Base-by-base conservation (phyloP, 768 basidiomycete species). In the Termitomyces titanicus region DNA sequence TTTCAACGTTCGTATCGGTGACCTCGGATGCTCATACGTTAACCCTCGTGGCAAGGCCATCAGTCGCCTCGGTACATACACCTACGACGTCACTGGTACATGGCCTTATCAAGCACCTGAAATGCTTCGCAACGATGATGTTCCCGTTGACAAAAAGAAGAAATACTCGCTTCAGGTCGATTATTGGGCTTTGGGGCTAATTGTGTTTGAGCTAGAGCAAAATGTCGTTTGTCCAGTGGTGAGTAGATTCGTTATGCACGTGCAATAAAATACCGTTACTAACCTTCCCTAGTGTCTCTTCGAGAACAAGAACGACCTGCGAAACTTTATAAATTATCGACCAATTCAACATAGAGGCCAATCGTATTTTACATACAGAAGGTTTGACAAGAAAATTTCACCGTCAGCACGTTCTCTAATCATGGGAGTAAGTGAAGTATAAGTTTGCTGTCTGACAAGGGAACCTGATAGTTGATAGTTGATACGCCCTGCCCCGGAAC, bases 171-270 rank as follows among this genome's bases (percentile, higher is more conserved):
- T 56, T 0, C 60, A 63, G 1, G 68, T 75, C 12, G 74, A 79
- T 50, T 78, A 74, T 64, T 79, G 76, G 76, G 67, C 66, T 0
- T 60, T 76, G 10, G 77, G 78, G 6, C 75, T 75, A 42, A 63
- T 78, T 11, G 55, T 69, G 9, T 79, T 67, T 54, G 73, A 77
- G 55, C 54, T 78, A 12, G 66, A 74, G 37, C 62, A 67, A 10
- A 52, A 47, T n/a, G 53, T 44, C 8, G 35, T 35, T 10, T 1
- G 3, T 3, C 46, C 58, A 12, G 11, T 38, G 33, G 58, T 52
- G 25, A n/a, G 27, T 33, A 9, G 9, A 47, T 22, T 34, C 5
- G 9, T 52, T 27, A 5, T 25, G 2, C 8, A 31, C 54, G 20
- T 45, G 5, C 22, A 27, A 47, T 42, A 18, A 1, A 13, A 29